Evolutionary conservation across 75 land plant species (phyloP), one percentile per base, ranked within the genome.

Genomic region (Pinus tabuliformis): DNA sequence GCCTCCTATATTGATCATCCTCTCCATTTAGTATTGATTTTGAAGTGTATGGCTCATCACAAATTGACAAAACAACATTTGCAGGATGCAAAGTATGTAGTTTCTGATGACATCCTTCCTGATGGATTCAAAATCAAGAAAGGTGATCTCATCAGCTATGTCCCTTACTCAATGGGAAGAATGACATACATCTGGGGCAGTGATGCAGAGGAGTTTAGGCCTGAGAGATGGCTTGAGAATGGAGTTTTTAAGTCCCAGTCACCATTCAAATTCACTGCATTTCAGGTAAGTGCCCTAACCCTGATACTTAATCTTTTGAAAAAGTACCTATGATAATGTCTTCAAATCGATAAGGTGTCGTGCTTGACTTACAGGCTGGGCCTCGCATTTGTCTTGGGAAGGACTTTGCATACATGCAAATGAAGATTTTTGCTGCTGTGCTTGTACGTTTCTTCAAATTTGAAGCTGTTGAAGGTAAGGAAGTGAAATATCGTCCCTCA

Each of bases 201-300:
- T n/a, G 89, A 86, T 75, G 89, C 76, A 14, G 39, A 58, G 56
- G 87, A 85, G 30, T 72, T 85, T 60, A 85, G 78, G 42, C 89
- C 89, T 36, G 87, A 86, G 75, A 73, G 89, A 63, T 86, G 89
- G 89, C 73, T 86, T 61, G 42, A 79, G 68, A 80, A 85, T 39
- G 80, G 81, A 14, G 21, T 85, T 16, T 86, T 85, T 59, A 80
- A 81, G 54, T 62, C 79, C 1, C 65, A 58, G 28, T 86, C 89
- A 21, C 88, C 89, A 16, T 86, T 84, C 64, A 81, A 85, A 72
- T 78, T 86, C 62, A 81, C 88, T 30, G 80, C 88, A 56, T 86
- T 86, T 73, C 89, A 86, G 80, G 89, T 81, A 54, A 54, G 74
- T 15, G 18, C 42, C 11, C 37, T 16, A 79, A 60, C 24, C 8